Percentiles rank a stretch among this genome's conserved stretches.
Conservation (phyloP, 148 eudicot species). For the Silene latifolia region DNA sequence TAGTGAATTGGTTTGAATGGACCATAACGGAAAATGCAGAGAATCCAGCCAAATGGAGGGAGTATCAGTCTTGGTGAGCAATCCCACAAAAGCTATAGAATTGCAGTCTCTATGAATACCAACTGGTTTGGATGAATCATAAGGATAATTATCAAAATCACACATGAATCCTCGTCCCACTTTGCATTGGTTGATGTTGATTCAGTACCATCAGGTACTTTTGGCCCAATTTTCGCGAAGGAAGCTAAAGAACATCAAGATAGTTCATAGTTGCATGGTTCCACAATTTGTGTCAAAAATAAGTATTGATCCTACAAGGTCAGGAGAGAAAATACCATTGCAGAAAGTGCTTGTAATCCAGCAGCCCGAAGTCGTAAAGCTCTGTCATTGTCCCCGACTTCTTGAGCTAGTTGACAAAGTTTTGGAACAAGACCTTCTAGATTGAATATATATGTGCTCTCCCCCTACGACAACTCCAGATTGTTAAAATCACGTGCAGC, state of each 20-base stretch:
- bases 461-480: slow-evolving; percentile 41
- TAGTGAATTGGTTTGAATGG: neutral
- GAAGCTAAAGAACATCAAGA: slow-evolving; percentile 1
- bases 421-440: slow-evolving; percentile 80
- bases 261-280: neutral
- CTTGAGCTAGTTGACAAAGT: slow-evolving; percentile 85
- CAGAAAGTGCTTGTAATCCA: slow-evolving; percentile 75
- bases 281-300: neutral
- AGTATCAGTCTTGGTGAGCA: slow-evolving; percentile 4
- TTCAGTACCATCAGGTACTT: neutral
- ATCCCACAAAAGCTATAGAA: neutral
- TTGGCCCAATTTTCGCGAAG: neutral
- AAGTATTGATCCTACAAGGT: slow-evolving; percentile 4
- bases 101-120: neutral
- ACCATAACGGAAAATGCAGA: neutral
- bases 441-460: slow-evolving; percentile 79
- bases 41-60: neutral
- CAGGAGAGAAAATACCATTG: slow-evolving; percentile 47
- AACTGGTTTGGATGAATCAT: neutral
- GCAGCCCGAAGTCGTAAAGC: slow-evolving; percentile 62
- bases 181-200: neutral
- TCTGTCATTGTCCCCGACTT: slow-evolving; percentile 77
- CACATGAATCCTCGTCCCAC: neutral
- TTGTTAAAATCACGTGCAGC: slow-evolving; percentile 18
- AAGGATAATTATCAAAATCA: slow-evolving; percentile 1